A percentile compares a stretch with the other conserved stretches of the same genome.
phyloP scores from a whole-genome alignment of 495 filamentous ascomycete species.

The Talaromyces nanjingensis region DNA sequence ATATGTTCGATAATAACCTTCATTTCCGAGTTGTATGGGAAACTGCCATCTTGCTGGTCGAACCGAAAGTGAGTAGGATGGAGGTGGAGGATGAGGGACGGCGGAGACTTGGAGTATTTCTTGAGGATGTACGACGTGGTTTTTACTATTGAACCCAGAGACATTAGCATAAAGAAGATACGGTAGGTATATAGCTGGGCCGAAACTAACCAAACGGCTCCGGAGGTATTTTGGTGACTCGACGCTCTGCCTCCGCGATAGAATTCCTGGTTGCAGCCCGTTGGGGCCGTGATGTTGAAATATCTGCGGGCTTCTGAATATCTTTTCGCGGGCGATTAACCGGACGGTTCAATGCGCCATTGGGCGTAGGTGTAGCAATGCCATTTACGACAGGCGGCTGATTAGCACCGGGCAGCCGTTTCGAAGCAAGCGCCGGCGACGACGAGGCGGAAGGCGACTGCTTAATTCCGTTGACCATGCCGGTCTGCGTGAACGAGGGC shows the following conservation, averaged over 20 bases:
- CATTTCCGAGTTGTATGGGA: slow-evolving; percentile 88
- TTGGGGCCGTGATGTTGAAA: slow-evolving; percentile 20
- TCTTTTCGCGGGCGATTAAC: slow-evolving; percentile 48
- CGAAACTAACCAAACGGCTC: slow-evolving; percentile 42
- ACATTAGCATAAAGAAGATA: not conserved
- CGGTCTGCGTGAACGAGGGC: slow-evolving; percentile 58
- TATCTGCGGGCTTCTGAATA: slow-evolving; percentile 38
- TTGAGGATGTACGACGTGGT: slow-evolving; percentile 70
- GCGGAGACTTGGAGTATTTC: slow-evolving; percentile 68
- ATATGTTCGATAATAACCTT: slow-evolving; percentile 74
- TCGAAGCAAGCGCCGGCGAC: slow-evolving; percentile 59
- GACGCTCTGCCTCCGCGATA: slow-evolving; percentile 26
- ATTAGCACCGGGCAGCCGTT: slow-evolving; percentile 48
- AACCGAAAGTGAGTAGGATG: slow-evolving; percentile 84
- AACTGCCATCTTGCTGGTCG: slow-evolving; percentile 88
- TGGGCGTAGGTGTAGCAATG: slow-evolving; percentile 22
- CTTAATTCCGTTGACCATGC: slow-evolving; percentile 52
- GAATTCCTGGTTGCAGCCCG: slow-evolving; percentile 27
- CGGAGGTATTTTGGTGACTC: slow-evolving; percentile 30
- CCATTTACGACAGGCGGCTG: slow-evolving; percentile 27
- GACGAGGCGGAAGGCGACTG: slow-evolving; percentile 53
- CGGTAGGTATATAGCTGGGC: not conserved
- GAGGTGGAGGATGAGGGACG: slow-evolving; percentile 81
- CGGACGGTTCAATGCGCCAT: slow-evolving; percentile 41
- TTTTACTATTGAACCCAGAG: slow-evolving; percentile 41